Evolutionary conservation across 768 basidiomycete genomes (phyloP).

Genomic region (Rickenella mellea): DNA sequence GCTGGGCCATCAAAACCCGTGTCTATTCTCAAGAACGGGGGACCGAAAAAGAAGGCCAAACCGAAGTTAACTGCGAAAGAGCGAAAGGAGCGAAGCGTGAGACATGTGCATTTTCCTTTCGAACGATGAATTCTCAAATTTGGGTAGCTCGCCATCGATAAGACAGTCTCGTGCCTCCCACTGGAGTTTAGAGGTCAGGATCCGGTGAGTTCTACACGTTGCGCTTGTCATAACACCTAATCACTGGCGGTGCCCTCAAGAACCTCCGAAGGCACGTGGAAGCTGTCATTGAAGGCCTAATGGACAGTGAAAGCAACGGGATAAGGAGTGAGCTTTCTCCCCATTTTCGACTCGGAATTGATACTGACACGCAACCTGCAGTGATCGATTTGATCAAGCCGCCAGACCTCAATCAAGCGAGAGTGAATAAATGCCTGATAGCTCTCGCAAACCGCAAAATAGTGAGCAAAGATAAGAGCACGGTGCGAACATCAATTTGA

Average conservation of each 20-base stretch:
- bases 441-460: conserved; percentile 83
- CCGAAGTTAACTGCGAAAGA: conserved; percentile 67
- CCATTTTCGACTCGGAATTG: background rate
- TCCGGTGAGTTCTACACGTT: conserved; percentile 43
- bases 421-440: conserved; percentile 90
- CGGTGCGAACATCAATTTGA: conserved; percentile 27
- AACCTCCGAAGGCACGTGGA: conserved; percentile 72
- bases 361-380: conserved; percentile 18
- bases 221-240: background rate
- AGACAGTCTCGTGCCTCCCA: conserved; percentile 66
- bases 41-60: conserved; percentile 48
- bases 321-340: conserved; percentile 45
- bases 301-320: conserved; percentile 52
- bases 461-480: conserved; percentile 63
- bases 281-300: conserved; percentile 64
- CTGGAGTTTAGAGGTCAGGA: conserved; percentile 88
- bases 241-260: conserved; percentile 24
- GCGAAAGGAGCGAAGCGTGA: conserved; percentile 72
- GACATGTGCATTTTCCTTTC: conserved; percentile 10
- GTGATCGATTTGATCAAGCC: conserved; percentile 70
- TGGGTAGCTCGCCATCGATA: conserved; percentile 51
- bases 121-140: background rate
- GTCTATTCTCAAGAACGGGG: background rate
- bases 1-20: background rate
- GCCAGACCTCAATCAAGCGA: conserved; percentile 80